A percentile compares a stretch with the other conserved stretches of the same genome.
Conservation (phyloP, 192 early-diverging fungal species). For the Coemansia aciculifera region DNA sequence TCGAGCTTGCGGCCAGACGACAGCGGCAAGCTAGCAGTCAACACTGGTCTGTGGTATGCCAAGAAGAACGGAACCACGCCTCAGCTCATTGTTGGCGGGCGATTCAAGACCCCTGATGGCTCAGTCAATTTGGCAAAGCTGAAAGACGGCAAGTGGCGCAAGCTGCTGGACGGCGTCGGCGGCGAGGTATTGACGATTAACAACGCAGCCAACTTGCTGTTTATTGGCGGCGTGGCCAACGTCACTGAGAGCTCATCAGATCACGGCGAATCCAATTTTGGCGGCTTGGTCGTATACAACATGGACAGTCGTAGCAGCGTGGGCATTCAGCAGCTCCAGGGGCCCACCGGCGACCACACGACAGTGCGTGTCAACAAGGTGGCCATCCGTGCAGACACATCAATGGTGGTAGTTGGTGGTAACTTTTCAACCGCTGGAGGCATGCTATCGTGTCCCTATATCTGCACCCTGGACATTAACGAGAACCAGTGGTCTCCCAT, state of each 20-base stretch:
- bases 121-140: slow-evolving; percentile 51
- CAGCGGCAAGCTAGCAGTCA: slow-evolving; percentile 35
- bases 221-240: slow-evolving; percentile 59
- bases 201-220: slow-evolving; percentile 57
- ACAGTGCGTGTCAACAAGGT: slow-evolving; percentile 49
- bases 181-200: slow-evolving; percentile 58
- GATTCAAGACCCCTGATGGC: slow-evolving; percentile 52
- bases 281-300: slow-evolving; percentile 56
- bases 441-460: slow-evolving; percentile 42
- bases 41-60: slow-evolving; percentile 59
- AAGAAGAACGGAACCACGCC: slow-evolving; percentile 45
- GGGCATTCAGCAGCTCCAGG: slow-evolving; percentile 26
- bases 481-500: slow-evolving; percentile 55
- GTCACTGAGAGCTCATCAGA: slow-evolving; percentile 9
- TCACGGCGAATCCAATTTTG: slow-evolving; percentile 20
- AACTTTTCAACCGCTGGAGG: slow-evolving; percentile 46
- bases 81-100: slow-evolving; percentile 57
- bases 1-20: slow-evolving; percentile 31
- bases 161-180: slow-evolving; percentile 33
- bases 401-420: slow-evolving; percentile 55
- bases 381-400: slow-evolving; percentile 43
- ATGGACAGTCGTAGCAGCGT: slow-evolving; percentile 36
- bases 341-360: slow-evolving; percentile 11
- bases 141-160: slow-evolving; percentile 47
- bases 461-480: slow-evolving; percentile 54